phyloP scores from a whole-genome alignment of 2,329 filamentous ascomycete genomes.

The Allantophomopsis cytisporea region DNA sequence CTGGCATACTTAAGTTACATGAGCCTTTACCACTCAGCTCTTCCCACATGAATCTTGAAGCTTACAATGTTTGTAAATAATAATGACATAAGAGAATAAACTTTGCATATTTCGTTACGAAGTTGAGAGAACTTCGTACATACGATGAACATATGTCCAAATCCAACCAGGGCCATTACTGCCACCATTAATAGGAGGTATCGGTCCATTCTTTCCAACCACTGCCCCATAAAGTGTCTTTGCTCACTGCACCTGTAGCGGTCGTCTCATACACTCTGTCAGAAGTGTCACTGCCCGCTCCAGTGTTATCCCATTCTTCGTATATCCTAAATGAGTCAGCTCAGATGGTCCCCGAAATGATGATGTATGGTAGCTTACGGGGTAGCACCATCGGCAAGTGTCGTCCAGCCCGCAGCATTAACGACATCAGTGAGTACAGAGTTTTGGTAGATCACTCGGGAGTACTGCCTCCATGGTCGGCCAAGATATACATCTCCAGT shows the following conservation, averaged over 20 bases:
- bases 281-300: slow-evolving; percentile 3
- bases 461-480: slow-evolving; percentile 32
- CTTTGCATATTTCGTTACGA: too few species aligned
- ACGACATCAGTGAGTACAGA: slow-evolving; percentile 30
- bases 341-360: background rate
- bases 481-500: slow-evolving; percentile 31
- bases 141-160: too few species aligned
- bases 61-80: too few species aligned
- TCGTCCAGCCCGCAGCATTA: slow-evolving; percentile 31
- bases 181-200: background rate
- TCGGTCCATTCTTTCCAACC: too few species aligned
- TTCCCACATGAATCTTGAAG: too few species aligned
- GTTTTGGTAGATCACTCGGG: slow-evolving; percentile 33
- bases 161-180: too few species aligned
- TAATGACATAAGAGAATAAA: too few species aligned
- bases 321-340: slow-evolving; percentile 1
- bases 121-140: too few species aligned
- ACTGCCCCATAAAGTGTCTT: too few species aligned
- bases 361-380: too few species aligned
- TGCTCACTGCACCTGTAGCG: background rate
- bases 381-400: slow-evolving; percentile 3
- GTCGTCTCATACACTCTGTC: slow-evolving; percentile 1
- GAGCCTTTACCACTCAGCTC: too few species aligned
- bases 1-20: too few species aligned
- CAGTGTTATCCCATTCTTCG: slow-evolving; percentile 5